phyloP scores from a whole-genome alignment of 805 yeast genomes.

The Yamadazyma tumulicola region DNA sequence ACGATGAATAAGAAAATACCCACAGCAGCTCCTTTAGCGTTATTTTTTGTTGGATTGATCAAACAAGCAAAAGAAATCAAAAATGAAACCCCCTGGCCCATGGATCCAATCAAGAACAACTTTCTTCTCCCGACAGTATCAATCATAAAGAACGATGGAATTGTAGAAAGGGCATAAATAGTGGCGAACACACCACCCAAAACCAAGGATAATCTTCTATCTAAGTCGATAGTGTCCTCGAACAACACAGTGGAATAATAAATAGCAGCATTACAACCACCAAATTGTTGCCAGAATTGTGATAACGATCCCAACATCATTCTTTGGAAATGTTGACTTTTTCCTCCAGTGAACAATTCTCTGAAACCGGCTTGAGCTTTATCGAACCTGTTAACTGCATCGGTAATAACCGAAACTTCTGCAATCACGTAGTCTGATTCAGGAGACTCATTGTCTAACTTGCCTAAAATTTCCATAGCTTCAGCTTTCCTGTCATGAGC shows the following conservation, averaged over 20 bases:
- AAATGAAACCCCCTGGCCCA: constrained; percentile 40
- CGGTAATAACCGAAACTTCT: constrained; percentile 43
- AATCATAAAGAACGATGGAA: constrained; percentile 41
- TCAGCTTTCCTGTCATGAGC: constrained; percentile 38
- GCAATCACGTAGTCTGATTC: constrained; percentile 41
- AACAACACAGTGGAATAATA: constrained; percentile 88
- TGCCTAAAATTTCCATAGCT: constrained; percentile 33
- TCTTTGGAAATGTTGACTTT: constrained; percentile 57
- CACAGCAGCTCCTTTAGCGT: constrained; percentile 44
- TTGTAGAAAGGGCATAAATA: constrained; percentile 53
- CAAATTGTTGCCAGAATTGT: constrained; percentile 85
- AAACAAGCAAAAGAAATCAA: constrained; percentile 41
- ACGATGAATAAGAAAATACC: constrained; percentile 44
- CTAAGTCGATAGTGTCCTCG: constrained; percentile 52
- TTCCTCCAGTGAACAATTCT: constrained; percentile 47
- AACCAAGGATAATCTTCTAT: constrained; percentile 51
- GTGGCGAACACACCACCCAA: constrained; percentile 66
- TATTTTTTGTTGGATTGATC: constrained; percentile 24
- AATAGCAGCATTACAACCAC: constrained; percentile 89
- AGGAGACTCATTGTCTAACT: constrained; percentile 35
- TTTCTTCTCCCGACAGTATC: constrained; percentile 46
- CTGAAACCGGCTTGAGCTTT: constrained; percentile 44
- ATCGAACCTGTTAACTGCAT: constrained; percentile 48
- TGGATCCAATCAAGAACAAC: constrained; percentile 41
- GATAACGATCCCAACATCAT: constrained; percentile 61